Conservation (phyloP, 345 rosid genomes). For the Eucalyptus cloeziana region DNA sequence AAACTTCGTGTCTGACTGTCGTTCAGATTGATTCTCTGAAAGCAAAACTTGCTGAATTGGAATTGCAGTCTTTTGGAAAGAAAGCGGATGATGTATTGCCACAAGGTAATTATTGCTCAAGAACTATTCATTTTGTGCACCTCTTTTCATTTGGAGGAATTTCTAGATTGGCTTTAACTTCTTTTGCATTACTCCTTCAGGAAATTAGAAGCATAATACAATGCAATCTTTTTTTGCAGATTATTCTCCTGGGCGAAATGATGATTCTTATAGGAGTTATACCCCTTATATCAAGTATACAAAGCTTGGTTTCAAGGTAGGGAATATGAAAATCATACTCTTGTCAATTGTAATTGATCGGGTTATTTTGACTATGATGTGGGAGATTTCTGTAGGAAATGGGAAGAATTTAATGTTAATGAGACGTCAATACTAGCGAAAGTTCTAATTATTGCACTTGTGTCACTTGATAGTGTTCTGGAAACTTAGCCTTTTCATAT, state of each 20-base stretch:
- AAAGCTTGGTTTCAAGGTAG: slow-evolving; percentile 90
- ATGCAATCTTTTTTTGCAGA: slow-evolving; percentile 11
- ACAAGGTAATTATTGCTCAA: not conserved
- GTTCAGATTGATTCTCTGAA: slow-evolving; percentile 53
- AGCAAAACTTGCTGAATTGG: slow-evolving; percentile 61
- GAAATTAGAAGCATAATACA: slow-evolving; percentile 7
- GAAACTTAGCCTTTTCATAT: not conserved
- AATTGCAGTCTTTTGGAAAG: slow-evolving; percentile 16
- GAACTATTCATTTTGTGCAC: not conserved
- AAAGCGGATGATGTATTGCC: slow-evolving; percentile 2
- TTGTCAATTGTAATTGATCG: not conserved
- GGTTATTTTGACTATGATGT: not conserved
- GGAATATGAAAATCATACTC: not conserved
- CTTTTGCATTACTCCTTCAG: slow-evolving; percentile 5
- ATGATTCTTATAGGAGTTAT: slow-evolving; percentile 31
- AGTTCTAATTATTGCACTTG: not conserved
- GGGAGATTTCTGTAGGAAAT: not conserved
- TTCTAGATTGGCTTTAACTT: not conserved
- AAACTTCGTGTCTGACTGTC: not conserved
- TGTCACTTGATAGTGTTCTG: not conserved
- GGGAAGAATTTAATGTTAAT: not conserved
- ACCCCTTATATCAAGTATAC: slow-evolving; percentile 77
- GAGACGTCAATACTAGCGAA: not conserved
- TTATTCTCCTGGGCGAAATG: slow-evolving; percentile 11
- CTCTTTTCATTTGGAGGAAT: not conserved